Evolutionary conservation across 2,329 filamentous ascomycete species (phyloP), one percentile per base, ranked within the genome.

Genomic region (Aspergillus versicolor): DNA sequence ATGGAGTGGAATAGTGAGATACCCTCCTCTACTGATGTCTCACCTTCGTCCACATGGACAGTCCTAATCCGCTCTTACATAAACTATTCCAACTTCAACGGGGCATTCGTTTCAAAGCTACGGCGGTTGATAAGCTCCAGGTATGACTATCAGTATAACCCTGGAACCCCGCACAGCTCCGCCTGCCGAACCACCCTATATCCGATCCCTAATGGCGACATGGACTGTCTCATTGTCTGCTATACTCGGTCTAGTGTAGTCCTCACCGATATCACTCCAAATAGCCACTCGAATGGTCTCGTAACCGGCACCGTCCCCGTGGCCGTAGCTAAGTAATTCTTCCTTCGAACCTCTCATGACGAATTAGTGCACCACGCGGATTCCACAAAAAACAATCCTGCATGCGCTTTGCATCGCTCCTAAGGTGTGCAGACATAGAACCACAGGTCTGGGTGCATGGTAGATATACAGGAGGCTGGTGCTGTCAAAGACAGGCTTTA

Each of bases 151-250:
- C 49, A 38, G 30, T 8, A 52, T 21, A 15, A 52, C 41, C 22
- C 32, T n/a, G 2, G 50, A 45, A 3, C 9, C 6, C 50, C 41
- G 30, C 30, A 44, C 41, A 11, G 30, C 22, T 6, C 50, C 41
- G 5, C 19, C 9, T 15, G 8, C 12, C 27, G 6, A 19, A 3
- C 30, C 32, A 0, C 15, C 2, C 12, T 40, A 12, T 6, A 44
- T 6, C 15, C 56, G 56, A 51, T 56, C 56, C 43, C 41, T 37
- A 45, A 61, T 61, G 2, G 61, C 61, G n/a, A 51, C 47, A 45
- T 62, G 61, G 17, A 61, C 55, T 34, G 42, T 32, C n/a, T 62
- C 61, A n/a, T 56, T 15, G 56, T 62, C 4, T 47, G 40, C 5
- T 17, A 7, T 17, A 7, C n/a, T 38, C 24, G 5, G 40, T 15